Percentiles rank a stretch among this genome's conserved stretches.
These are phyloP conservation scores for Lolium rigidum DNA, from an alignment of 176 grass and related monocot species.

Conservation along the genomic window DNA sequence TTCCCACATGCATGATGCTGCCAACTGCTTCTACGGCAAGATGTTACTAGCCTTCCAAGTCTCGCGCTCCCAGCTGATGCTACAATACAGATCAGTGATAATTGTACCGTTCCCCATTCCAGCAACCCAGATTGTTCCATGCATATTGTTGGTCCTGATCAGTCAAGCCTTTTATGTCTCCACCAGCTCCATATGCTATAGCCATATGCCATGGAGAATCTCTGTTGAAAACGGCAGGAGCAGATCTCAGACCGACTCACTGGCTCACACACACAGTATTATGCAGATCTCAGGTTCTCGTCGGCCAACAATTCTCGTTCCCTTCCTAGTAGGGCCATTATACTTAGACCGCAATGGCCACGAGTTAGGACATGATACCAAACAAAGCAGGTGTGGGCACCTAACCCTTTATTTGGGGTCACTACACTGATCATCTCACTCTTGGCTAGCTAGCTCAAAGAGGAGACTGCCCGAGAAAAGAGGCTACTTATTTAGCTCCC, in stretches of 20 bases:
- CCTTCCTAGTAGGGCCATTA: not conserved
- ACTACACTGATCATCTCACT: conserved; percentile 20
- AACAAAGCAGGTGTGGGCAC: conserved; percentile 31
- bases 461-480: not conserved
- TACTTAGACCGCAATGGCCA: not conserved
- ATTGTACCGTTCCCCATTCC: conserved; percentile 19
- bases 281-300: not conserved
- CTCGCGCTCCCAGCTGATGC: conserved; percentile 8
- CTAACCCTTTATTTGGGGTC: conserved; percentile 36
- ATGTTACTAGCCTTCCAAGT: conserved; percentile 46
- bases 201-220: not conserved
- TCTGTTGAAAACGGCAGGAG: not conserved
- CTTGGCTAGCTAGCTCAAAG: conserved; percentile 7
- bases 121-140: not conserved
- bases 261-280: not conserved
- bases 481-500: not conserved
- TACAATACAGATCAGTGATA: conserved; percentile 11
- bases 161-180: not conserved
- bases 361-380: conserved; percentile 19
- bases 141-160: conserved; percentile 24
- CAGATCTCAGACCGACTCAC: not conserved
- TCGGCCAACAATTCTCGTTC: not conserved
- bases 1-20: not conserved
- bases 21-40: conserved; percentile 29
- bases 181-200: not conserved